A percentile compares a stretch with the other conserved stretches of the same genome.
These are phyloP conservation scores for Mortierella claussenii DNA, from an alignment of 192 early-diverging fungal species.

Conservation along the genomic window DNA sequence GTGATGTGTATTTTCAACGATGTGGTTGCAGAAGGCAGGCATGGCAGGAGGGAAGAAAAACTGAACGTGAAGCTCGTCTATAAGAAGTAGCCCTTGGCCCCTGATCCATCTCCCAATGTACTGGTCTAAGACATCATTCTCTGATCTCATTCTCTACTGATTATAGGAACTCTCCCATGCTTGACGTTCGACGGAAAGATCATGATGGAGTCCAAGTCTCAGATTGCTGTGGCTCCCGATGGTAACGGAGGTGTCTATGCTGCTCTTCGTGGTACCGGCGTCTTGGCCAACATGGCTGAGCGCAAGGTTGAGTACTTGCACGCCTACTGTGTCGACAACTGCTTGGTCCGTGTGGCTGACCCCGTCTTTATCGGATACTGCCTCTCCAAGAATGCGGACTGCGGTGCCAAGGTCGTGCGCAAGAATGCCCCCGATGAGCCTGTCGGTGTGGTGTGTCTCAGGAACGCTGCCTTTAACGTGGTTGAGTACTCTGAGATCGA, in stretches of 20 bases:
- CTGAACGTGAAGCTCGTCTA: too few relatives aligned
- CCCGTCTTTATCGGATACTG: slow-evolving; percentile 98
- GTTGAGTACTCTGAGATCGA: slow-evolving; percentile 98
- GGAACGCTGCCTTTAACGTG: slow-evolving; percentile 84
- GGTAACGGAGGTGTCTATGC: slow-evolving; percentile 98
- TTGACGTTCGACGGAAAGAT: slow-evolving; percentile 93
- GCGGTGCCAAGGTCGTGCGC: slow-evolving; percentile 95
- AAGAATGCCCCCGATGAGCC: slow-evolving; percentile 88
- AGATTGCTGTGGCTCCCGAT: slow-evolving; percentile 86
- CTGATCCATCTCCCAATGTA: too few relatives aligned
- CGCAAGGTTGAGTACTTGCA: slow-evolving; percentile 92
- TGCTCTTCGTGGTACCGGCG: slow-evolving; percentile 85
- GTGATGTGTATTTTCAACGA: too few relatives aligned
- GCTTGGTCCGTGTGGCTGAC: slow-evolving; percentile 95
- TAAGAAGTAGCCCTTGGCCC: too few relatives aligned
- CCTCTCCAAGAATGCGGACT: slow-evolving; percentile 87
- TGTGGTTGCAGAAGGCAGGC: too few relatives aligned
- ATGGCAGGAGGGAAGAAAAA: too few relatives aligned
- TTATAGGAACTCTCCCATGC: slow-evolving; percentile 91
- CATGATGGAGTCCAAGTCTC: slow-evolving; percentile 82
- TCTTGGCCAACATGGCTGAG: slow-evolving; percentile 80
- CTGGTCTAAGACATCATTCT: too few relatives aligned
- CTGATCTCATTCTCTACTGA: too few relatives aligned
- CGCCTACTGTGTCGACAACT: slow-evolving; percentile 98
- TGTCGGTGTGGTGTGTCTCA: slow-evolving; percentile 95